Evolutionary conservation across 1,284 basidiomycete species (phyloP).

Genomic region (Trametes polyzona): DNA sequence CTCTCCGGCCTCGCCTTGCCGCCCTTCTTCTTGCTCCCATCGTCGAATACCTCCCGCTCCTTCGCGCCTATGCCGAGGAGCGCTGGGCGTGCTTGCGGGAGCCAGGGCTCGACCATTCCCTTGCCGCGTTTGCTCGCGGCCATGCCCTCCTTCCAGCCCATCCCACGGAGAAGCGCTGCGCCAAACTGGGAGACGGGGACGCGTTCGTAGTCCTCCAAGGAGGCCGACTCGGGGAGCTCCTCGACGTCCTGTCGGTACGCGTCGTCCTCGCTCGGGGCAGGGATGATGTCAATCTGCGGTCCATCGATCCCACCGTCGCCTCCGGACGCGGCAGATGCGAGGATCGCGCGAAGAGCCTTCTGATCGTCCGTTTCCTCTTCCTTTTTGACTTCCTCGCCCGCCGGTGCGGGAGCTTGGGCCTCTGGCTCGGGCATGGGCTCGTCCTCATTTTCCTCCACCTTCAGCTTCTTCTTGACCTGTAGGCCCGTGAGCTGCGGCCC

Average conservation of each 20-base stretch:
- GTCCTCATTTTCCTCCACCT: constrained; percentile 35
- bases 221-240: constrained; percentile 76
- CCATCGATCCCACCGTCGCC: constrained; percentile 44
- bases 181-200: constrained; percentile 95
- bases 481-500: constrained; percentile 69
- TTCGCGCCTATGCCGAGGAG: constrained; percentile 92
- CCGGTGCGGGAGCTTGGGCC: constrained; percentile 21
- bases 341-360: constrained; percentile 71
- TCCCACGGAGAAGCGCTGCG: constrained; percentile 90
- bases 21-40: constrained; percentile 54
- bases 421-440: constrained; percentile 15
- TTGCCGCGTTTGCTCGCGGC: constrained; percentile 62
- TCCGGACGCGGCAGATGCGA: constrained; percentile 49
- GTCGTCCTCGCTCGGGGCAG: constrained; percentile 72
- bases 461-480: constrained; percentile 51
- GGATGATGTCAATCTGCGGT: constrained; percentile 53
- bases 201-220: constrained; percentile 86
- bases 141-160: constrained; percentile 93
- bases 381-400: constrained; percentile 34
- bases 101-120: constrained; percentile 70
- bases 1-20: constrained; percentile 56
- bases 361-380: constrained; percentile 71
- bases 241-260: constrained; percentile 82
- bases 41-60: constrained; percentile 70
- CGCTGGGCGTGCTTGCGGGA: constrained; percentile 81